Base-by-base conservation (phyloP, 108 stramenopile species). In the Cafeteria roenbergensis region DNA sequence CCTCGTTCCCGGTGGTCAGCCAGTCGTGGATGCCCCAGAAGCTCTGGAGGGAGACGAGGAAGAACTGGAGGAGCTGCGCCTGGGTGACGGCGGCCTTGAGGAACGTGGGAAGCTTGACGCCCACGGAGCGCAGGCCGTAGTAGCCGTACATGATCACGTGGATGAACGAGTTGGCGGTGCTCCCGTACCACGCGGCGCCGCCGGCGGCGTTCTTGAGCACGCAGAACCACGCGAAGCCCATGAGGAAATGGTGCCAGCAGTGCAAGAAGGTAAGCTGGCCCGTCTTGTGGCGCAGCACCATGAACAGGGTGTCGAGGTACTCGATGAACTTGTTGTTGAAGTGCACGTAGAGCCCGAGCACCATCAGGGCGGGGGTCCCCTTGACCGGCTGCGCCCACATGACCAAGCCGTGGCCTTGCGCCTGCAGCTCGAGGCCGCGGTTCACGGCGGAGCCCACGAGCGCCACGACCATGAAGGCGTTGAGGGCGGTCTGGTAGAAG, bases 71-170 rank as follows among this genome's bases (percentile, higher is more conserved):
- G 12, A 48, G 42, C 42, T 48, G 17, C 17, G 17, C 12, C 12
- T 12, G 12, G 17, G 42, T 48, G 12, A 48, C 42, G 12, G 12
- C 6, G 12, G 17, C 17, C 42, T 48, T 6, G 12, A 48, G 6
- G 17, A 17, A 48, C 12, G 12, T 48, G 12, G 42, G 12, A 17
- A 48, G 6, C 12, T 6, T 6, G 17, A 6, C 17, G 12, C 17
- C 17, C 17, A 48, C 42, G 42, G 17, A 12, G 12, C 17, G 6
- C 8, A 69, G 48, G 20, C 60, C 57, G 48, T 69, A 69, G 68
- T 69, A 69, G 26, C 68, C 60, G 37, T 69, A 69, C 68, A 69
- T 69, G 3, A 69, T 29, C 6, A 69, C 68, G 36, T 69, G 68
- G 52, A 69, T 69, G 35, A 62, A 62, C 27, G 56, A 58, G 61